phyloP scores from a whole-genome alignment of 208 protist species.

The Crithidia acanthocephali region DNA sequence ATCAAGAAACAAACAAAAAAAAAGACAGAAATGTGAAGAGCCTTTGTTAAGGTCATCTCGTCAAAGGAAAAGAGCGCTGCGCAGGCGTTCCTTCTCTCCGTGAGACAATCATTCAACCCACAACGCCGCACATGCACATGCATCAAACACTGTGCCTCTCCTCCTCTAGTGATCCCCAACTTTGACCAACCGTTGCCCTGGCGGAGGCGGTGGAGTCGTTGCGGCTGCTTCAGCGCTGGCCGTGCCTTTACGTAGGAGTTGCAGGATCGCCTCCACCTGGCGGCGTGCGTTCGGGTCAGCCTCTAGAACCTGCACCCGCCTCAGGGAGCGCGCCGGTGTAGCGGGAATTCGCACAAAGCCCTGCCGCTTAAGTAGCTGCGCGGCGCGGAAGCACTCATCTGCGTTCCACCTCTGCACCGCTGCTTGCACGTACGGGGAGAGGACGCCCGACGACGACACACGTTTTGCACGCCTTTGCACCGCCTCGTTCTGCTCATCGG shows the following conservation, averaged over 20 bases:
- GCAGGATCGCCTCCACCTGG: slow-evolving; percentile 24
- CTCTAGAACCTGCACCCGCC: slow-evolving; percentile 1
- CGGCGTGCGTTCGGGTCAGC: neutral
- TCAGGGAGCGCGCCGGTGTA: neutral
- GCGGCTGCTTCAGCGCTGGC: neutral
- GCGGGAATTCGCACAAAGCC: slow-evolving; percentile 14
- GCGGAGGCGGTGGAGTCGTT: neutral
- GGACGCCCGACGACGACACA: neutral
- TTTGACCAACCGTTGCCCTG: neutral
- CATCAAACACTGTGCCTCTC: too few species aligned
- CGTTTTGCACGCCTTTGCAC: neutral
- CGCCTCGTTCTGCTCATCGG: neutral
- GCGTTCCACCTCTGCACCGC: slow-evolving; percentile 25
- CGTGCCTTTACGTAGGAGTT: slow-evolving; percentile 5
- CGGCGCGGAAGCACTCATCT: slow-evolving; percentile 25
- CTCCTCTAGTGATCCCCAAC: too few species aligned
- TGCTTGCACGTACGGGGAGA: slow-evolving; percentile 11
- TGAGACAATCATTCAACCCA: too few species aligned
- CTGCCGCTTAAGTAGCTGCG: slow-evolving; percentile 28
- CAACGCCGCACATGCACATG: too few species aligned
- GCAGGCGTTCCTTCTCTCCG: too few species aligned
- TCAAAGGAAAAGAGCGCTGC: too few species aligned
- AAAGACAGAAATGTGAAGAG: too few species aligned
- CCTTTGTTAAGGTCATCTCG: too few species aligned
- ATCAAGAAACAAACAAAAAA: too few species aligned